Base-by-base conservation (phyloP, 1,139 yeast species). In the Taphrina deformans region DNA sequence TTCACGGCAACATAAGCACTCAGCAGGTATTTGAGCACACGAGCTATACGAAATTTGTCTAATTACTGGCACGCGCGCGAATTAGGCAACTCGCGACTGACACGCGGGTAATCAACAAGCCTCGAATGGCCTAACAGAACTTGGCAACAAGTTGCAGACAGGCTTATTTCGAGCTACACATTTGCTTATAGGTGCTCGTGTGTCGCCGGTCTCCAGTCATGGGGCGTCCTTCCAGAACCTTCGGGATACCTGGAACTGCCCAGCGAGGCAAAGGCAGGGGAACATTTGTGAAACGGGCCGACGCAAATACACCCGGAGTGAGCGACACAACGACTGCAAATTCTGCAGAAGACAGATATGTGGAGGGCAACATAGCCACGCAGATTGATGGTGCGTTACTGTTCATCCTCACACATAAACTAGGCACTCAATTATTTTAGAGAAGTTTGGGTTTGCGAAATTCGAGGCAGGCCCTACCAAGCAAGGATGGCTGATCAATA, bases 401-500 rank as follows among this genome's bases (percentile, higher is more conserved):
- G 12, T 44, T 16, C 23, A 14, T 12, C n/a, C n/a, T n/a, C n/a
- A n/a, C n/a, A n/a, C n/a, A n/a, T n/a, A n/a, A n/a, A n/a, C 24
- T 3, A 16, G 18, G 4, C n/a, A n/a, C 23, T n/a, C 7, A 14
- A 6, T 24, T 3, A 44, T 97, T 91, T 6, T 21, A 72, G 75
- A 85, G 0, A 74, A 84, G 68, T 89, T 92, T 91, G 97, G 97
- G 7, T 92, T 92, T 74, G 88, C 86, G 44, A 79, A 95, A 64
- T 83, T 82, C 66, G 92, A 88, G 65, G 80, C 84, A 40, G 91
- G 95, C 0, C 88, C 95, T 0, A 79, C 84, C 53, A 85, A 83
- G 71, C 78, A 81, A 1, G 98, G 97, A 33, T 92, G 98, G 98
- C 78, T 92, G 66, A 83, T 87, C 45, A 92, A 92, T 72, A 89